Evolutionary conservation across 2,329 filamentous ascomycete genomes (phyloP), one percentile per base, ranked within the genome.

Genomic region (Graphilbum fragrans): DNA sequence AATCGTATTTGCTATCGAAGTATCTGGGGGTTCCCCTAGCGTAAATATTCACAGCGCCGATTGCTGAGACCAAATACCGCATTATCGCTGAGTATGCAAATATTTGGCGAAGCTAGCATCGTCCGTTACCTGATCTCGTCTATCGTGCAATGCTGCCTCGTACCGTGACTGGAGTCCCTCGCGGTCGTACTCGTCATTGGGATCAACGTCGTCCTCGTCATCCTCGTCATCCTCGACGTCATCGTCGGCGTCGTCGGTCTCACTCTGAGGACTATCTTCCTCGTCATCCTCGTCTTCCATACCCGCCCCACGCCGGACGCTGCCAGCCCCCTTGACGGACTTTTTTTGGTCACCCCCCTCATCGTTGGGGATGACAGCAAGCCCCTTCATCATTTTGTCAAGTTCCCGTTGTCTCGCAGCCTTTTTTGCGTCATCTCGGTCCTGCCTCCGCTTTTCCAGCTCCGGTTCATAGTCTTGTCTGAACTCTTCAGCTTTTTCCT

Each of bases 321-420:
- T 54, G 53, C 9, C 47, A 48, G 11, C 12, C 5, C 16, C 16
- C 9, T 27, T 47, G 42, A 23, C 44, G 44, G 29, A 14, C 23
- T 7, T 7, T 14, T 37, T 47, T 45, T 10, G 50, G 57, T 4
- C 47, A 46, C 6, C 19, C n/a, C n/a, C 32, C 17, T 8, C 32
- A 7, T 34, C 2, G 49, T 49, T 11, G 51, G 53, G 11, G 58
- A 61, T 48, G 73, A 67, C 3, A 66, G 66, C 42, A 85, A 98
- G 94, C 51, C 92, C 90, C 57, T 82, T 82, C 87, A 98, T 94
- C 68, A 98, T 77, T 65, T 86, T 87, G 46, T 84, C 85, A 22
- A 98, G 64, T 58, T 98, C 88, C 54, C 81, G 76, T 53, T 94
- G 80, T 36, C 87, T 72, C 22, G 75, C 64, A 44, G 72, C 72